Base-by-base conservation (phyloP, 805 yeast genomes). In the Candida ulmi region DNA sequence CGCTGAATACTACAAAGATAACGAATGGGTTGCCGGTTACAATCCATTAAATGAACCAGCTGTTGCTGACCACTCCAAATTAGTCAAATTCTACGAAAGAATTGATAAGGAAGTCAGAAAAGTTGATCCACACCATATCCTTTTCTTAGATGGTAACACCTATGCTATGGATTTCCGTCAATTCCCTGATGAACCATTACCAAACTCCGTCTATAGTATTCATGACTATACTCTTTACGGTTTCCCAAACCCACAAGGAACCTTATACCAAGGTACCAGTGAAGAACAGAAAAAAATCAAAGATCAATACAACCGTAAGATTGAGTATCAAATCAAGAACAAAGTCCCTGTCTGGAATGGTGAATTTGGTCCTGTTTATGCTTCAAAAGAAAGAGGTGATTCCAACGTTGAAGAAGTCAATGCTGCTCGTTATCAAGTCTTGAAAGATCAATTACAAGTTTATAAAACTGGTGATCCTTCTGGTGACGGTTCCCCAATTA, bases 21-120 rank as follows among this genome's bases (percentile, higher is more conserved):
- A 73, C 49, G 50, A 57, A 16, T 71, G 71, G 71, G 64, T 73
- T 40, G 78, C 78, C 5, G 78, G 78, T n/a, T 73, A 71, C 54
- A 73, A 73, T 33, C 71, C 76, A 17, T 57, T 73, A 54, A 73
- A 73, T 52, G 78, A 73, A 52, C 78, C 78, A 4, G 72, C 76
- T 2, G 68, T 64, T 28, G 47, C 68, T 2, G 63, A 69, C 37
- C 75, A 71, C 44, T 36, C 55, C 24, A 65, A 68, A 43, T 59
- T 73, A 51, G 58, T 64, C 17, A 43, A 51, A 11, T 71, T 63
- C 46, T 73, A 73, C 46, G 44, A 42, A 3, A 51, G 65, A 41
- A 50, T 66, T 19, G 74, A 66, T 39, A 52, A 57, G 28, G 67
- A 51, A 17, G 60, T 73, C 32, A 63, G 77, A 47, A 44, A 52